These are phyloP conservation scores for Iris macrosiphon DNA, from an alignment of 106 monocot genomes.

Conservation along the genomic window DNA sequence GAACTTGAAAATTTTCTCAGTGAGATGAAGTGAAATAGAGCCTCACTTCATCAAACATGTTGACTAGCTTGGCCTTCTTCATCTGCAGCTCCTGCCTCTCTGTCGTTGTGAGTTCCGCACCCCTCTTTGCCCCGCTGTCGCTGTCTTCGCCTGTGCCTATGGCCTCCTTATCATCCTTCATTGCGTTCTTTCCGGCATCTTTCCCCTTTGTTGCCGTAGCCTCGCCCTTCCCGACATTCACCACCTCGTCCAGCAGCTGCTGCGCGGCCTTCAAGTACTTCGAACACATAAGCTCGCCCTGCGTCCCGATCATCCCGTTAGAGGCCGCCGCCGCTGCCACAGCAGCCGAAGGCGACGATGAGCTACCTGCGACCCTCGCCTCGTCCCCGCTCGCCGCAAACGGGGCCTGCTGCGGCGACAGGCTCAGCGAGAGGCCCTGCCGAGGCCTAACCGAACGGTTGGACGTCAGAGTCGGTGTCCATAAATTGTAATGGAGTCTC, in stretches of 20 bases:
- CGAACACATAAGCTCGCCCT: slow-evolving; percentile 28
- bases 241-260: slow-evolving; percentile 53
- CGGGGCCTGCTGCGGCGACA: slow-evolving; percentile 17
- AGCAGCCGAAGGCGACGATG: slow-evolving; percentile 1
- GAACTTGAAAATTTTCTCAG: too few species aligned
- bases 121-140: neutral
- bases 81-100: slow-evolving; percentile 51
- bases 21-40: neutral
- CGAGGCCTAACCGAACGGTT: neutral
- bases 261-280: slow-evolving; percentile 59
- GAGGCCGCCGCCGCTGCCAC: too few species aligned
- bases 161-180: neutral
- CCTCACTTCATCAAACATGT: slow-evolving; percentile 51
- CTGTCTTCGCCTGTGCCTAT: slow-evolving; percentile 12
- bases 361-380: neutral
- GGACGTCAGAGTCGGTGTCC: slow-evolving; percentile 7
- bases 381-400: neutral
- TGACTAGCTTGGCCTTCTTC: slow-evolving; percentile 49
- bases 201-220: too few species aligned
- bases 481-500: slow-evolving; percentile 11
- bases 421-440: slow-evolving; percentile 29
- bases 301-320: slow-evolving; percentile 5
- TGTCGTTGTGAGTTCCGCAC: slow-evolving; percentile 15
- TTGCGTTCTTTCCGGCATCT: neutral
- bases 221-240: slow-evolving; percentile 18